Conservation (phyloP, 495 filamentous ascomycete species). For the Aspergillus incahuasiensis region DNA sequence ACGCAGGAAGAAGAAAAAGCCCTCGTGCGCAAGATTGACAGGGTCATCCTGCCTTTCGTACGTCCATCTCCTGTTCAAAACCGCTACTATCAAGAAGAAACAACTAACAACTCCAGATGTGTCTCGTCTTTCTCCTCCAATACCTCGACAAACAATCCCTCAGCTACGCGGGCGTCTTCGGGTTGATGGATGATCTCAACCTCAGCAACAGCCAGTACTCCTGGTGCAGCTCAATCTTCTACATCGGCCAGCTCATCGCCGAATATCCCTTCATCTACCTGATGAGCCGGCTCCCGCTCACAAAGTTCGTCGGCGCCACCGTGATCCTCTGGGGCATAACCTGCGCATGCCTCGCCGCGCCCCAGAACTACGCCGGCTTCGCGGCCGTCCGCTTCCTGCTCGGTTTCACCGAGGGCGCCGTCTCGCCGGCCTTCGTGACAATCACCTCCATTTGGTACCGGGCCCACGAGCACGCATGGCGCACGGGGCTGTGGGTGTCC, state of each 20-base stretch:
- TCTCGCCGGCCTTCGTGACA: constrained; percentile 23
- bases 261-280: background rate
- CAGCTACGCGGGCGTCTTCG: constrained; percentile 53
- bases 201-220: constrained; percentile 48
- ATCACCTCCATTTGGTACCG: constrained; percentile 39
- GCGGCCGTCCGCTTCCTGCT: constrained; percentile 46
- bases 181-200: constrained; percentile 47
- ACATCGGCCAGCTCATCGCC: constrained; percentile 47
- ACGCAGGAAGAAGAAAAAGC: constrained; percentile 34
- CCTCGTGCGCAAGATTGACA: constrained; percentile 47
- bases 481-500: constrained; percentile 44
- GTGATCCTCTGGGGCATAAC: constrained; percentile 40
- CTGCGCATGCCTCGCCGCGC: constrained; percentile 47
- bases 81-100: background rate
- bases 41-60: constrained; percentile 30
- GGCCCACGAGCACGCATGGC: constrained; percentile 42
- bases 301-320: constrained; percentile 27
- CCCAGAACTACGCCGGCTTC: constrained; percentile 41
- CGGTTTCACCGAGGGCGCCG: constrained; percentile 48
- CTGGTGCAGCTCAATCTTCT: constrained; percentile 42
- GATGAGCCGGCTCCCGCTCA: constrained; percentile 28
- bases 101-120: constrained; percentile 19
- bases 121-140: constrained; percentile 17
- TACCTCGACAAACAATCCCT: constrained; percentile 53
- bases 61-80: too few species aligned